Conservation (phyloP, 176 grass and related monocot genomes). For the Bolboschoenus planiculmis region DNA sequence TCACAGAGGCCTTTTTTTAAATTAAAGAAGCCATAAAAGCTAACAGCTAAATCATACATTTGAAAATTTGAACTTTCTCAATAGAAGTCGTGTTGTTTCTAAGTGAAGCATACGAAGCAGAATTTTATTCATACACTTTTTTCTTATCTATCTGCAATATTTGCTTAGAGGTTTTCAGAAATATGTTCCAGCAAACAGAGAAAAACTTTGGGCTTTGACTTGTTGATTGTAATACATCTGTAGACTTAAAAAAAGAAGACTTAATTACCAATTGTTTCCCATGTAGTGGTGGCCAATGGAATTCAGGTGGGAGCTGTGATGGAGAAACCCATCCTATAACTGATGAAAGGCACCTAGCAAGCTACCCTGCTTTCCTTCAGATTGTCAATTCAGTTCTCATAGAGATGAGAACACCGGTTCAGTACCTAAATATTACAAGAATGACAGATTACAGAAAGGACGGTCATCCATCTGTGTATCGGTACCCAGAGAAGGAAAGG, state of each 20-base stretch:
- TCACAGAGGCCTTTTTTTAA: background rate
- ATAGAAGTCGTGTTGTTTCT: background rate
- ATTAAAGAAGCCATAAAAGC: background rate
- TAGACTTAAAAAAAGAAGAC: background rate
- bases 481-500: background rate
- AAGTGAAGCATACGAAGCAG: too few relatives aligned
- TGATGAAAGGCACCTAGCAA: slow-evolving; percentile 62
- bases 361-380: slow-evolving; percentile 59
- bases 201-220: too few relatives aligned
- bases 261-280: slow-evolving; percentile 1
- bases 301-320: slow-evolving; percentile 85
- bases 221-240: background rate
- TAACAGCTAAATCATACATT: background rate
- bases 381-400: slow-evolving; percentile 62
- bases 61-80: background rate
- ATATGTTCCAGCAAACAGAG: too few relatives aligned
- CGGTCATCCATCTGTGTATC: slow-evolving; percentile 74
- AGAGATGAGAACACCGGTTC: slow-evolving; percentile 69
- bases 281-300: slow-evolving; percentile 91
- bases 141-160: too few relatives aligned
- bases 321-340: slow-evolving; percentile 67
- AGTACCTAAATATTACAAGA: slow-evolving; percentile 83
- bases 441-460: slow-evolving; percentile 96
- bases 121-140: too few relatives aligned
- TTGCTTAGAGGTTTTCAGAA: too few relatives aligned